phyloP scores from a whole-genome alignment of 2,329 filamentous ascomycete species.

The Pseudogymnoascus sp. region DNA sequence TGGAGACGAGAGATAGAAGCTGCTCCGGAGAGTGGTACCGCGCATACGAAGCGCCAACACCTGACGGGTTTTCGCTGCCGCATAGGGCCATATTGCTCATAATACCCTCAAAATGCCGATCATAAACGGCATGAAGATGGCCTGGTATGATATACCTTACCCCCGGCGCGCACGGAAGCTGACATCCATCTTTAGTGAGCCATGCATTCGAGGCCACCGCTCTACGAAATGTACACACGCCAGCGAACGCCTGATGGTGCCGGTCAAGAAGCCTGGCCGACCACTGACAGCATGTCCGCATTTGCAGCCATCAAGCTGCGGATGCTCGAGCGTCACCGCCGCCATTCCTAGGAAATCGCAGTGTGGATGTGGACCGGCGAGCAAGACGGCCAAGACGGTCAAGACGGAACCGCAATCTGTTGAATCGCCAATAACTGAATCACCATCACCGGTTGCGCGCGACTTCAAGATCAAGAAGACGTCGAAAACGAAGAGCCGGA shows the following conservation, averaged over 20 bases:
- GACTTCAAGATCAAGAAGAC: slow-evolving; percentile 25
- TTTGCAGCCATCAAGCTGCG: slow-evolving; percentile 40
- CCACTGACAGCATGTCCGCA: slow-evolving; percentile 64
- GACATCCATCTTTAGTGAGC: slow-evolving; percentile 43
- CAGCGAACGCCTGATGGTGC: slow-evolving; percentile 59
- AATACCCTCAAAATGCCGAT: slow-evolving; percentile 47
- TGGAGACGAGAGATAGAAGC: background rate
- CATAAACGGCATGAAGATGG: slow-evolving; percentile 64
- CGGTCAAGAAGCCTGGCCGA: slow-evolving; percentile 63
- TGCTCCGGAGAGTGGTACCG: background rate
- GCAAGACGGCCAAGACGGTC: slow-evolving; percentile 17
- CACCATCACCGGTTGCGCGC: slow-evolving; percentile 29
- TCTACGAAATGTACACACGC: slow-evolving; percentile 67
- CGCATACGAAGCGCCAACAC: background rate
- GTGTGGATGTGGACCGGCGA: slow-evolving; percentile 42
- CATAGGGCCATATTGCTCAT: background rate
- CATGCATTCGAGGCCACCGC: slow-evolving; percentile 67
- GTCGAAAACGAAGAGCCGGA: slow-evolving; percentile 25
- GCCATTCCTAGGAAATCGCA: slow-evolving; percentile 52
- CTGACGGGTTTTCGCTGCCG: background rate
- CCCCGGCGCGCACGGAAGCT: slow-evolving; percentile 12
- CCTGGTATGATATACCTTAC: slow-evolving; percentile 48
- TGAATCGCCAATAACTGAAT: slow-evolving; percentile 32
- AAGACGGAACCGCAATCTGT: slow-evolving; percentile 15
- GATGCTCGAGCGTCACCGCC: slow-evolving; percentile 55